Evolutionary conservation across 2,329 filamentous ascomycete species (phyloP), one percentile per base, ranked within the genome.

Genomic region (Pyricularia pennisetigena): DNA sequence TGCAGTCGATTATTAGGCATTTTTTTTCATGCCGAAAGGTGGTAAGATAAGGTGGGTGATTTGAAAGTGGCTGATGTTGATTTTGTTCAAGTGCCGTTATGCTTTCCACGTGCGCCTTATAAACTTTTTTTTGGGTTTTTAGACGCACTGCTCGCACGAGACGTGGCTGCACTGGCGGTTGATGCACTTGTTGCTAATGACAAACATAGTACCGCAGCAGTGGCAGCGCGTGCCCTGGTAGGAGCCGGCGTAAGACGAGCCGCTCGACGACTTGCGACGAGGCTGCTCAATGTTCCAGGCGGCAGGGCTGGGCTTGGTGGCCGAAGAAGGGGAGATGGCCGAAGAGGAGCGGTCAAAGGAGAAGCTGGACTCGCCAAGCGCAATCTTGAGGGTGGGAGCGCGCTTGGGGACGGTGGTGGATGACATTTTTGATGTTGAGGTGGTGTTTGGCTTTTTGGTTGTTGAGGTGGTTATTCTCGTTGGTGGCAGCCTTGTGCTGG

Each of bases 101-200:
- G 32, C 32, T 9, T 32, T 9, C 30, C 32, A 35, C 10, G 12
- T 14, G 32, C 14, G 32, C 1, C 30, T 32, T 35, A 2, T 49
- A 16, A 49, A 49, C n/a, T n/a, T n/a, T n/a, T n/a, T n/a, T n/a
- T n/a, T n/a, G 3, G 6, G 1, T 4, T 1, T 59, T 67, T 72
- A 79, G 67, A 78, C 74, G 76, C 83, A 85, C 69, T 80, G 75
- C 69, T 71, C 74, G 81, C 83, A 85, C 73, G 84, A 80, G 71
- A 78, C 75, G 78, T 85, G 83, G 67, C 78, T 77, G 74, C 83
- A 85, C 41, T 67, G 32, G 26, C 65, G 65, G 73, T 79, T 77
- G 70, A 76, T 78, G 79, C 83, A 85, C 67, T 78, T 81, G 75
- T 78, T 83, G 81, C 82, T 85, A 78, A 85, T 85, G 78, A 85